A percentile compares a stretch with the other conserved stretches of the same genome.
phyloP scores from a whole-genome alignment of 805 yeast genomes.

The Ogataea henricii region DNA sequence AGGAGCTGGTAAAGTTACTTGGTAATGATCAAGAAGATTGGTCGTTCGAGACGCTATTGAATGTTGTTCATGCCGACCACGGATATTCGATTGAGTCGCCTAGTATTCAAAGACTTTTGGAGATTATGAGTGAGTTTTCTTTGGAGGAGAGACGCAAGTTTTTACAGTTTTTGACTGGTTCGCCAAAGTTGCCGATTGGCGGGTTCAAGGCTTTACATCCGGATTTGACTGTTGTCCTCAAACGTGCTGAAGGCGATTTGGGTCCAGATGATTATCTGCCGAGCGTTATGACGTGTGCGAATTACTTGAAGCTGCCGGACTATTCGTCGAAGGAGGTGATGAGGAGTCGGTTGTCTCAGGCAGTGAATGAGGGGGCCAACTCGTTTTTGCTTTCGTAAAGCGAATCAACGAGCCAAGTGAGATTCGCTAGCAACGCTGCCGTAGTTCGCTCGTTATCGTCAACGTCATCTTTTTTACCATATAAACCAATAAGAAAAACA shows the following conservation, averaged over 20 bases:
- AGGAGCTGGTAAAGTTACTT: constrained; percentile 69
- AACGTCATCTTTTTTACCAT: neutral
- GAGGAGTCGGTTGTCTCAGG: constrained; percentile 59
- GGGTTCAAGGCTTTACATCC: constrained; percentile 87
- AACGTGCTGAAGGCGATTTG: constrained; percentile 70
- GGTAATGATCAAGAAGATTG: constrained; percentile 89
- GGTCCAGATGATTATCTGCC: constrained; percentile 82
- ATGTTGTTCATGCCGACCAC: constrained; percentile 80
- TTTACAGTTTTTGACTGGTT: constrained; percentile 86
- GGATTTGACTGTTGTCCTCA: constrained; percentile 81
- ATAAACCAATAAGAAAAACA: neutral
- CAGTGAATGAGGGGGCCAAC: constrained; percentile 85
- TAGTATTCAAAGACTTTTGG: constrained; percentile 61
- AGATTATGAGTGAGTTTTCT: constrained; percentile 57
- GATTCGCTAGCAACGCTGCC: no score
- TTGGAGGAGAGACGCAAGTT: constrained; percentile 65
- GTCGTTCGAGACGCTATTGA: constrained; percentile 61
- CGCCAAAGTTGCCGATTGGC: constrained; percentile 91
- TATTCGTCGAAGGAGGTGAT: constrained; percentile 67
- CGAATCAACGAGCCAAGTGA: neutral
- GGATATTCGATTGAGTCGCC: constrained; percentile 77
- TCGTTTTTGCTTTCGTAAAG: constrained; percentile 74
- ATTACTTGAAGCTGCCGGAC: constrained; percentile 85
- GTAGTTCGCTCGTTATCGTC: no score
- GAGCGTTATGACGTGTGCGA: constrained; percentile 98